phyloP scores from a whole-genome alignment of 208 protist species.

The Herpetomonas muscarum region DNA sequence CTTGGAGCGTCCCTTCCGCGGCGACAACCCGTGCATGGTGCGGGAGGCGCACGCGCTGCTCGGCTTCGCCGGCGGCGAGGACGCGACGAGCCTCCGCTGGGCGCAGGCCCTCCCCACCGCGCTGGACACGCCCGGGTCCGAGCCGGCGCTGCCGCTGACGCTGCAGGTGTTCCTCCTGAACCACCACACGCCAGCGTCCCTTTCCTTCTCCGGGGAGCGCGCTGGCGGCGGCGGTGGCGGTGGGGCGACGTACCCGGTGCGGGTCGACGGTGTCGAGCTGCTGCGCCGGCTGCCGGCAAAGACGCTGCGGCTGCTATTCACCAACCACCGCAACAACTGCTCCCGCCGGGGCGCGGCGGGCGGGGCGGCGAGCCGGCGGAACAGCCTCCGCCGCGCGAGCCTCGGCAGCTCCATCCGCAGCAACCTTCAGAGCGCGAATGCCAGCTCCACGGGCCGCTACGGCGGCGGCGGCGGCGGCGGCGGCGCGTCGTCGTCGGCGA shows the following conservation, averaged over 20 bases:
- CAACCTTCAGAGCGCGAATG: too few relatives aligned
- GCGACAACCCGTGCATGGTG: not conserved
- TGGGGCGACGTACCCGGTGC: not conserved
- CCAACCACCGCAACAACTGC: not conserved
- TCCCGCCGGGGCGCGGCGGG: too few relatives aligned
- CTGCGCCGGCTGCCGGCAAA: not conserved
- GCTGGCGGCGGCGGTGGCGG: too few relatives aligned
- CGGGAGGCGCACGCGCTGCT: not conserved
- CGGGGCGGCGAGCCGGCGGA: not conserved
- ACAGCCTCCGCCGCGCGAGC: not conserved
- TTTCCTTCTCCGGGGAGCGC: too few relatives aligned
- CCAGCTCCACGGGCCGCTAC: not conserved
- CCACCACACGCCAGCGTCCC: too few relatives aligned
- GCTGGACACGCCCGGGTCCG: too few relatives aligned
- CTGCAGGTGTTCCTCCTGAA: not conserved
- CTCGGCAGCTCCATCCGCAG: not conserved
- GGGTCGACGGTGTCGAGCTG: not conserved
- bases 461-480: too few relatives aligned
- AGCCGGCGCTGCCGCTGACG: not conserved
- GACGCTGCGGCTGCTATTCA: not conserved
- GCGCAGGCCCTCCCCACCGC: too few relatives aligned
- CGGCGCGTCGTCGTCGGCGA: not conserved
- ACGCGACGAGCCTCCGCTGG: not conserved
- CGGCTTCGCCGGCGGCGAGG: not conserved
- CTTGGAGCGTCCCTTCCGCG: not conserved